These are phyloP conservation scores for Colletotrichum theobromicola DNA, from an alignment of 2,329 filamentous ascomycete genomes.

Conservation along the genomic window DNA sequence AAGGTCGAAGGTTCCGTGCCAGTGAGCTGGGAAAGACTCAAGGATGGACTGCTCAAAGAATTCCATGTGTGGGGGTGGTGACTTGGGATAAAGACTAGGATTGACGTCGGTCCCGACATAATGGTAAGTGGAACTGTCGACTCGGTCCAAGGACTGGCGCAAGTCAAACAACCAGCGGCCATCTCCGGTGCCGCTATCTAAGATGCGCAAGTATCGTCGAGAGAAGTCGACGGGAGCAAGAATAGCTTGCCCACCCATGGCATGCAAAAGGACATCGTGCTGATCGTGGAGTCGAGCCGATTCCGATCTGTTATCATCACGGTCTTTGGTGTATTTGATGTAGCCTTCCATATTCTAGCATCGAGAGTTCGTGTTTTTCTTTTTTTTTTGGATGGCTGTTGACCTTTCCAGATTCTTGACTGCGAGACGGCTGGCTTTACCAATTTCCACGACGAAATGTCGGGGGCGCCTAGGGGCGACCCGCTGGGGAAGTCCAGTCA, in stretches of 20 bases:
- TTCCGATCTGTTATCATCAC: neutral
- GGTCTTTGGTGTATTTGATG: neutral
- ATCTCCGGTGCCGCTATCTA: constrained; percentile 7
- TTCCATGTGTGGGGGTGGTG: neutral
- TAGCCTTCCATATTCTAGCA: neutral
- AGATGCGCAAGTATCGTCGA: neutral
- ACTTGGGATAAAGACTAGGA: neutral
- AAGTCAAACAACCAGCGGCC: constrained; percentile 10
- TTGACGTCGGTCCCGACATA: constrained; percentile 11
- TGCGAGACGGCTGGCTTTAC: neutral
- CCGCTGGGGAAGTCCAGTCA: neutral
- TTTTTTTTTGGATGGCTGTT: neutral
- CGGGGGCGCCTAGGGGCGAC: neutral
- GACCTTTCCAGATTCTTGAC: neutral
- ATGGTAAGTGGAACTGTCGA: neutral
- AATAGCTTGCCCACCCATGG: neutral
- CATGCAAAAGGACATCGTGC: neutral
- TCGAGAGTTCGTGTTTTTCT: neutral
- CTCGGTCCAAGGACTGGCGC: neutral
- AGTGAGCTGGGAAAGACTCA: neutral
- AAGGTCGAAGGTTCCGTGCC: neutral
- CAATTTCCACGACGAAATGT: neutral
- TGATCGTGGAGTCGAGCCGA: neutral
- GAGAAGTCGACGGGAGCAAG: constrained; percentile 8
- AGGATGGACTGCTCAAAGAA: constrained; percentile 4